Evolutionary conservation across 345 rosid genomes (phyloP).

Genomic region (Arabis alpina): DNA sequence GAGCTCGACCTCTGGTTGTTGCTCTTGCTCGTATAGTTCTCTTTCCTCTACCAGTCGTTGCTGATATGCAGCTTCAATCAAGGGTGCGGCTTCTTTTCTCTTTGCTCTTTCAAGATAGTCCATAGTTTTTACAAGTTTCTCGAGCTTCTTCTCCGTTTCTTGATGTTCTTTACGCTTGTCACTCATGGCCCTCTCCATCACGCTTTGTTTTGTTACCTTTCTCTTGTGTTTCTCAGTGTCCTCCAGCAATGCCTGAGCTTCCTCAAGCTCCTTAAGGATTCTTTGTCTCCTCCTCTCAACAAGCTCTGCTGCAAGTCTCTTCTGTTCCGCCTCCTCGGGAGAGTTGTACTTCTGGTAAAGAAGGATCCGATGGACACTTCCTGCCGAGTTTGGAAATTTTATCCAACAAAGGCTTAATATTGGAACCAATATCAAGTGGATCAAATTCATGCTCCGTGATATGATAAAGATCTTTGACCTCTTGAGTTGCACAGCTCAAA

Average conservation of each 20-base stretch:
- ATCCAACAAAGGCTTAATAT: conserved; percentile 72
- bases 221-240: conserved; percentile 78
- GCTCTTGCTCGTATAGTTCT: conserved; percentile 76
- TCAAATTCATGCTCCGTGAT: conserved; percentile 86
- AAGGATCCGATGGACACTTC: no score
- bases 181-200: conserved; percentile 75
- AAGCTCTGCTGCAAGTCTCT: conserved; percentile 73
- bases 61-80: conserved; percentile 93
- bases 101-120: conserved; percentile 96
- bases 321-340: conserved; percentile 94
- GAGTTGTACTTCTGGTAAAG: conserved; percentile 85
- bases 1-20: conserved; percentile 77
- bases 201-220: conserved; percentile 73
- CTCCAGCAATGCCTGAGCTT: conserved; percentile 16
- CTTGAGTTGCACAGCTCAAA: conserved; percentile 91
- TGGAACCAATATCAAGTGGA: conserved; percentile 82
- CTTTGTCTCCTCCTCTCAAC: no score
- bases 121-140: conserved; percentile 87
- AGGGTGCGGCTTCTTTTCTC: conserved; percentile 92
- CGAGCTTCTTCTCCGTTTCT: conserved; percentile 92
- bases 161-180: conserved; percentile 94
- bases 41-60: conserved; percentile 81
- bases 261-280: conserved; percentile 44
- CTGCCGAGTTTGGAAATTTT: no score
- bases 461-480: conserved; percentile 92